These are phyloP conservation scores for Selaginella moellendorffii DNA, from an alignment of 75 land plant species.

Conservation along the genomic window DNA sequence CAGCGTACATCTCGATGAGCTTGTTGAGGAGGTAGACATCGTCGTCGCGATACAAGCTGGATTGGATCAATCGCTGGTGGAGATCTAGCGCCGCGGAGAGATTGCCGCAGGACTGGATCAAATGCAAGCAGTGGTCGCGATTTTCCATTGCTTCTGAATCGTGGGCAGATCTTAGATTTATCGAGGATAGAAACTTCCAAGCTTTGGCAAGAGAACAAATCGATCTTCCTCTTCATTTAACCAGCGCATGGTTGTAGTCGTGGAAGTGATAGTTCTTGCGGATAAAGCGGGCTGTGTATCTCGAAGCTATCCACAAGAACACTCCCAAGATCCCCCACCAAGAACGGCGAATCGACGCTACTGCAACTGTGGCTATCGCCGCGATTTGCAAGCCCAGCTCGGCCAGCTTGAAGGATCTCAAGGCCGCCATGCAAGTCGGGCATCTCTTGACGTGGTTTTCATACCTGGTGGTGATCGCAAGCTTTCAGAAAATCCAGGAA, in stretches of 20 bases:
- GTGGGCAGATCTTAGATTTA: no score
- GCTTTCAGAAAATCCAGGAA: no score
- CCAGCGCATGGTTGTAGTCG: constrained; percentile 72
- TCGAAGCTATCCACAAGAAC: constrained; percentile 32
- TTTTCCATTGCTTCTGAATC: no score
- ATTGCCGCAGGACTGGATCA: no score
- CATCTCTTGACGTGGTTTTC: constrained; percentile 61
- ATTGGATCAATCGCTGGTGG: no score
- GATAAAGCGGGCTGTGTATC: constrained; percentile 60
- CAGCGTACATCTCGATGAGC: no score
- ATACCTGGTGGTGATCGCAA: constrained; percentile 39
- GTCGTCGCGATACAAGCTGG: no score
- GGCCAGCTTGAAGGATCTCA: constrained; percentile 32
- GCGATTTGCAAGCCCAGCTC: constrained; percentile 45
- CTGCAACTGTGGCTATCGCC: constrained; percentile 45
- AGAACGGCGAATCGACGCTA: constrained; percentile 13
- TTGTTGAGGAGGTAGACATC: no score
- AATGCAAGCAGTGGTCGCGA: no score
- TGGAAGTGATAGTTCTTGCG: constrained; percentile 73
- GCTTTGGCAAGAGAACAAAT: no score
- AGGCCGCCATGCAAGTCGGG: constrained; percentile 42
- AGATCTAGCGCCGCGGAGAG: no score
- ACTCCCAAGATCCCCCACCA: constrained; percentile 23
- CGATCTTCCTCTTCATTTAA: constrained; percentile 17
- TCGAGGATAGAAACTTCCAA: no score